Base-by-base conservation (phyloP, 169 alveolate species). In the Cryptosporidium tyzzeri region DNA sequence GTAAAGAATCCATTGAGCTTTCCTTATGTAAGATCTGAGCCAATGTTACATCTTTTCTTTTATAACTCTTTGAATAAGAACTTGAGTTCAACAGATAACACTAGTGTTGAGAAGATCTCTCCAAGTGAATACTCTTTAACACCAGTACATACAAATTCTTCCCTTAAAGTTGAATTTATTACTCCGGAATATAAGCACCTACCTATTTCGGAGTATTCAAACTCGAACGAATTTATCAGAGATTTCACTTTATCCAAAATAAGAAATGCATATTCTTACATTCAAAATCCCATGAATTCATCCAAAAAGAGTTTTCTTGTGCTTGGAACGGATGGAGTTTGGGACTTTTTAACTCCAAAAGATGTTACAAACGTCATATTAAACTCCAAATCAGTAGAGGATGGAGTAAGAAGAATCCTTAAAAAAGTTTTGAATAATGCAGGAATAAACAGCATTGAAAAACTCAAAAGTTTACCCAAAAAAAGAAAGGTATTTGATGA, bases 401-500 rank as follows among this genome's bases (percentile, higher is more conserved):
- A 80, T 5, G 75, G 89, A 1, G 53, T 62, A 1, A 70, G 45
- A 39, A 59, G 12, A 21, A 44, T 80, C 23, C 55, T 80, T 14
- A 80, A 80, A 80, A 45, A 48, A 3, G 89, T 80, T 29, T 51
- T 80, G 16, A 26, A 61, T 16, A 80, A 59, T 14, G 89, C 89
- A 5, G 89, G 89, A 62, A 33, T 80, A 5, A 12, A 67, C 18
- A 67, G 74, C 31, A n/a, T 80, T 14, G 75, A 80, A 23, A 41
- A 80, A 10, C 74, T 80, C n/a, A 80, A 80, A 29, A 80, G 75
- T 41, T 10, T 80, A 5, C 73, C 73, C n/a, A 80, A 80, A 41
- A 80, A 80, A 41, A 80, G 89, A 65, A 80, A 80, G 41, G 89
- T 80, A 21, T 80, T 80, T 29, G 89, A 80, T 26, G 89, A 80